Conservation (phyloP, 2,329 filamentous ascomycete genomes). For the Phialophora tarda region DNA sequence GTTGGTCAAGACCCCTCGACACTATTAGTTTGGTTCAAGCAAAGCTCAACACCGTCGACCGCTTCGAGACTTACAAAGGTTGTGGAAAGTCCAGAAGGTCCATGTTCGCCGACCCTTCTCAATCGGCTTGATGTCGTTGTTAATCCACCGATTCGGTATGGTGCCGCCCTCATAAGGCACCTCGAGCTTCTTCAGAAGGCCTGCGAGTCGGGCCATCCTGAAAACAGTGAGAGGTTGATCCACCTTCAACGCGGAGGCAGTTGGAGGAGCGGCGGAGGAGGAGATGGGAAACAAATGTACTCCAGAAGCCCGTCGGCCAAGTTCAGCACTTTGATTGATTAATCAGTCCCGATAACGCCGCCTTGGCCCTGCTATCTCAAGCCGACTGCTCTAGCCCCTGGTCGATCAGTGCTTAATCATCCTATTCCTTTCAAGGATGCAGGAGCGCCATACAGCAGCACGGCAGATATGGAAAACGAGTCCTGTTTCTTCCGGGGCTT, state of each 20-base stretch:
- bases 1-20: conserved; percentile 46
- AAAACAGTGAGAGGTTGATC: neutral
- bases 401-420: conserved; percentile 3
- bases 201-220: conserved; percentile 16
- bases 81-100: conserved; percentile 74
- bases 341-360: conserved; percentile 14
- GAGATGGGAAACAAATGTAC: neutral
- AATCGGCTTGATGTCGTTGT: conserved; percentile 66
- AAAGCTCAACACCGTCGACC: neutral
- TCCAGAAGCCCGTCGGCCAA: neutral
- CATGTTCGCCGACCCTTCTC: conserved; percentile 81
- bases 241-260: neutral
- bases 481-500: neutral
- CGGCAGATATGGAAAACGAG: neutral
- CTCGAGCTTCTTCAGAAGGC: conserved; percentile 37
- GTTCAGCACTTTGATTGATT: conserved; percentile 6
- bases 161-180: conserved; percentile 39
- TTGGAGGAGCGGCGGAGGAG: neutral
- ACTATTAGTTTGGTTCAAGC: conserved; percentile 50
- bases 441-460: neutral
- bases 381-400: neutral
- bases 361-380: neutral
- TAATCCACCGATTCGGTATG: conserved; percentile 46
- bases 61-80: conserved; percentile 40
- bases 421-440: neutral